Base-by-base conservation (phyloP, 1,284 basidiomycete genomes). In the Pisolithus thermaeus region DNA sequence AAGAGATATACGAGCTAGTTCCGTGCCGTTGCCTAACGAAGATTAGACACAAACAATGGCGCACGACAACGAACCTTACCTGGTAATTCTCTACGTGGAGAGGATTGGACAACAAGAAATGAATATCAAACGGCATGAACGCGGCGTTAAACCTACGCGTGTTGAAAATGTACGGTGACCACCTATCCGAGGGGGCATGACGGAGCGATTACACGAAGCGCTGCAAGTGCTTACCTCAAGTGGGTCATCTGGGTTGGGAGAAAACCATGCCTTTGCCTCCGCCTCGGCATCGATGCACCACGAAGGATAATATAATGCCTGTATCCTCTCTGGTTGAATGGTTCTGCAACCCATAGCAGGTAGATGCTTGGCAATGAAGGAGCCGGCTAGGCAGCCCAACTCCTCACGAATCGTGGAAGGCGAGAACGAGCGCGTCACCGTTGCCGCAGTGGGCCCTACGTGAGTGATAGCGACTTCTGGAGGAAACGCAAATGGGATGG, bases 201-300 rank as follows among this genome's bases (percentile, higher is more conserved):
- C 53, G 47, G 46, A 7, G 23, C 12, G 14, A 40, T 22, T 35
- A 36, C 28, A 46, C 20, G 18, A 36, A 18, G 18, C 23, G 23
- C 42, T 20, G 9, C 22, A 18, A 4, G 32, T 23, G 35, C 44
- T 46, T 8, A 46, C 44, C 44, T 46, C 44, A 18, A 18, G 22
- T 20, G 27, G n/a, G 44, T 36, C 44, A 38, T 60, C 56, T 52
- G 60, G 52, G 36, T 58, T 59, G 38, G 63, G 52, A 36, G 60
- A 56, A 23, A 67, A 41, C 63, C 65, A 67, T 22, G 55, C 52
- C 14, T 56, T 62, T 9, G 65, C 73, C 52, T 74, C 67, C 14
- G 81, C 58, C 60, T 80, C 75, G 5, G 73, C 76, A 57, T 81
- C 79, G 32, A 83, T 65, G 30, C 81, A 65, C 83, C 83, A 86